Base-by-base conservation (phyloP, 1,139 yeast species). In the Geotrichum histeridarum region DNA sequence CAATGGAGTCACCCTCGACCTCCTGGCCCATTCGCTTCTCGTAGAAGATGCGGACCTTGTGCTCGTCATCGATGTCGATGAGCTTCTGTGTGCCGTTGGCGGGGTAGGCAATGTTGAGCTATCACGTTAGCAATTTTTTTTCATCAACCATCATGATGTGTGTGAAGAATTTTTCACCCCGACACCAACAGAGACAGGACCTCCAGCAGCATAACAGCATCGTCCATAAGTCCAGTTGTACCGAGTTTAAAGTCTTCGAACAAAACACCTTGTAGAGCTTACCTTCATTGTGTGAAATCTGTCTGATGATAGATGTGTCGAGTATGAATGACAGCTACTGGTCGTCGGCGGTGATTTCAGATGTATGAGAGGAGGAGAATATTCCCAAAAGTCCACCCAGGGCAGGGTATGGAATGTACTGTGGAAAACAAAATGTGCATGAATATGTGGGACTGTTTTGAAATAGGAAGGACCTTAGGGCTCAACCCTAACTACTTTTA, bases 21-120 rank as follows among this genome's bases (percentile, higher is more conserved):
- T 93, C 99, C 82, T 90, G 97, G 73, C 99, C 99, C 86, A 93
- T 89, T 79, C 98, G 91, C 86, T 93, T 93, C 78, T 93, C 99
- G 88, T 90, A 91, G 83, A 93, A 91, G 76, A 83, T 90, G 78
- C 97, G 94, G 77, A 93, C 83, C 77, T 94, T 93, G 86, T 91
- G 98, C 79, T 94, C 99, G 76, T 94, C 99, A 75, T 93, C 99
- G 73, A 93, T 87, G 66, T 93, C 98, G 77, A 91, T 80, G 79
- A 88, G 79, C 83, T 93, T 93, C 81, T 93, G 98, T 72, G 99
- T 87, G 85, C 99, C 99, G 88, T 93, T 93, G 79, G 96, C 95
- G 82, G 99, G 99, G 85, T 86, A 94, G 76, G 99, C 88, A 82
- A 93, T 91, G 86, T 93, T 93, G 80, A 93, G 90, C 96, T 57